Conservation (phyloP, 202 grass and related monocot genomes). For the Alloteropsis angusta region DNA sequence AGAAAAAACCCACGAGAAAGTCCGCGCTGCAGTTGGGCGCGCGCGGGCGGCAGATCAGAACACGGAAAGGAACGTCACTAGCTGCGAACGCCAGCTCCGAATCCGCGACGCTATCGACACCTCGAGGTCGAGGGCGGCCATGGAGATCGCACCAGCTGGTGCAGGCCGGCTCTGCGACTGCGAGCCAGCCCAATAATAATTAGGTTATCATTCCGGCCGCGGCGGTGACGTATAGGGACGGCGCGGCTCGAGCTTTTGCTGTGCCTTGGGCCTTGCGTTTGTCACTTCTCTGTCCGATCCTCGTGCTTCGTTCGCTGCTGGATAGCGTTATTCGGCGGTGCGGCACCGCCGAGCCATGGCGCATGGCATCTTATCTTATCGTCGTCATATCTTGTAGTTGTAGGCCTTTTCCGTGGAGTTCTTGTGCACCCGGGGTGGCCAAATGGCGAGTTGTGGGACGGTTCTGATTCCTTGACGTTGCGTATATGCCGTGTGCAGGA, state of each 20-base stretch:
- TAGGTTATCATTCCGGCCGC: slow-evolving; percentile 4
- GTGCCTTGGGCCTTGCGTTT: not conserved
- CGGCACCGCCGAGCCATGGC: not conserved
- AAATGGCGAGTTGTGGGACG: slow-evolving; percentile 10
- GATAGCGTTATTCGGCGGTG: not conserved
- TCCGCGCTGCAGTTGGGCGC: not conserved
- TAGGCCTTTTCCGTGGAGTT: not conserved
- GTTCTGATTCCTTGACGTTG: not conserved
- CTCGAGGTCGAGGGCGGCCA: not conserved
- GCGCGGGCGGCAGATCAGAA: not conserved
- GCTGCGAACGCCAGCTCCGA: not conserved
- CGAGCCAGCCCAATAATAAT: not conserved
- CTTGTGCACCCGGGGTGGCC: not conserved
- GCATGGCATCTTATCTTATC: not conserved
- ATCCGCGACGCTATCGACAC: not conserved
- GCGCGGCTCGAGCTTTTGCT: not conserved
- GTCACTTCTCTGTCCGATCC: slow-evolving; percentile 21
- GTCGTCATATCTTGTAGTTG: slow-evolving; percentile 4
- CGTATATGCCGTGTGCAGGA: not conserved
- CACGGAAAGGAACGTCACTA: not conserved
- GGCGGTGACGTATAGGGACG: slow-evolving; percentile 19
- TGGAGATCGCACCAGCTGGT: not conserved
- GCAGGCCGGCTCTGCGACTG: not conserved
- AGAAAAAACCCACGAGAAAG: not conserved
- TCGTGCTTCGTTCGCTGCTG: not conserved